Evolutionary conservation across 176 grass and related monocot species (phyloP), one percentile per base, ranked within the genome.

Genomic region (Ananas comosus): DNA sequence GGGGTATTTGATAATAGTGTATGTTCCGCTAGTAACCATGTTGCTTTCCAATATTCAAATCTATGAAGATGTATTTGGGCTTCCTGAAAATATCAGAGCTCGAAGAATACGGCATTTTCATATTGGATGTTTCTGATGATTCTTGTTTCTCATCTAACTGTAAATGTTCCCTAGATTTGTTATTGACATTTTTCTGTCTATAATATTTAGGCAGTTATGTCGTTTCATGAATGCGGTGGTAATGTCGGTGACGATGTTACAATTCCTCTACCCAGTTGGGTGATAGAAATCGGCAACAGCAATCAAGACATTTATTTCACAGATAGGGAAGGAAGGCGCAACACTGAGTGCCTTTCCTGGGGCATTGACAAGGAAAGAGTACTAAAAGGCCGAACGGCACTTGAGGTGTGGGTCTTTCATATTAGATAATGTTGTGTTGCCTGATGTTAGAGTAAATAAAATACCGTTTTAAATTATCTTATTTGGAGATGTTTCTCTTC

Each of bases 251-350:
- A 92, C 29, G 79, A 90, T 50, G 75, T 87, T 1, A 76, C 51
- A 23, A 92, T 92, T 65, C 88, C 93, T 76, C 85, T 96, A 49
- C 93, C 93, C 53, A 47, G 85, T 33, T 96, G 92, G 92, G 80
- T 96, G n/a, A 81, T 67, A 14, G 86, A 96, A 72, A 92, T 89
- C 25, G 92, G 92, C 53, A 87, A 67, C 71, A 86, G 74, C 80
- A 96, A 87, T 65, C 86, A 88, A 0, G 89, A 96, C 10, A 96
- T 96, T 64, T 96, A 92, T 81, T 96, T 96, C 59, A 96, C 89
- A 8, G 86, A 89, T 78, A 87, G 73, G 64, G 70, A 79, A 42
- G 93, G 89, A 10, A 87, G 86, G 22, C 80, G 64, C 23, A 92
- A 83, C 12, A 74, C 79, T 0, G 93, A 96, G 74, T 96, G 89